Base-by-base conservation (phyloP, 2,329 filamentous ascomycete species). In the Colletotrichum ledebouriae region DNA sequence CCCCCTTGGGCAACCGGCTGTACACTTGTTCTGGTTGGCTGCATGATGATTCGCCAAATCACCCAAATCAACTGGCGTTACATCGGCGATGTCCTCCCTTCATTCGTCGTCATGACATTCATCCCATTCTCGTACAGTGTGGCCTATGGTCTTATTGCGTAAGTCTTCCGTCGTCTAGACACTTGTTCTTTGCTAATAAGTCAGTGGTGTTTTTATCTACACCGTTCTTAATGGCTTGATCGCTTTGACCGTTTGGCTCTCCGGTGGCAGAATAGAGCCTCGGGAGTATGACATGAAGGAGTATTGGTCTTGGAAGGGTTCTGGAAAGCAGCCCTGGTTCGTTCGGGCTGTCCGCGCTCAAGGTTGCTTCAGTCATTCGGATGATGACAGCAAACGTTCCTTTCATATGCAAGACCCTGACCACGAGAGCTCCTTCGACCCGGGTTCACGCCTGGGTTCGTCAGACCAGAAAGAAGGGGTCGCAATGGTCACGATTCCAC, bases 41-140 rank as follows among this genome's bases (percentile, higher is more conserved):
- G 90, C 72, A 85, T 94, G 79, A 94, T 94, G 92, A 90, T 92
- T 71, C 89, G 90, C 9, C 90, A 92, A 74, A 90, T 92, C 60
- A 89, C 87, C 20, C 87, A 90, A 60, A 89, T 94, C 79, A 94
- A 94, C 79, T 94, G 92, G 92, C 81, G 84, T 20, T 94, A 93
- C 72, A 88, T 93, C 59, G 91, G 92, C 57, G 92, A 94, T 70
- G 89, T 91, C 0, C 82, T 94, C 3, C 92, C 92, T 0, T 92
- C 92, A 0, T 94, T 94, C 78, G 83, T 94, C 37, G 92, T 92
- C 4, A 88, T 94, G 72, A 87, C 88, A 2, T 87, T 92, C 62
- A 94, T 94, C 81, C 92, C 91, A 0, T 92, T 94, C 76, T 93
- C 89, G 71, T 94, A 93, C 83, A 92, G 89, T 59, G 91, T 93